These are phyloP conservation scores for Scytalidium lignicola DNA, from an alignment of 2,329 filamentous ascomycete genomes.

Conservation along the genomic window DNA sequence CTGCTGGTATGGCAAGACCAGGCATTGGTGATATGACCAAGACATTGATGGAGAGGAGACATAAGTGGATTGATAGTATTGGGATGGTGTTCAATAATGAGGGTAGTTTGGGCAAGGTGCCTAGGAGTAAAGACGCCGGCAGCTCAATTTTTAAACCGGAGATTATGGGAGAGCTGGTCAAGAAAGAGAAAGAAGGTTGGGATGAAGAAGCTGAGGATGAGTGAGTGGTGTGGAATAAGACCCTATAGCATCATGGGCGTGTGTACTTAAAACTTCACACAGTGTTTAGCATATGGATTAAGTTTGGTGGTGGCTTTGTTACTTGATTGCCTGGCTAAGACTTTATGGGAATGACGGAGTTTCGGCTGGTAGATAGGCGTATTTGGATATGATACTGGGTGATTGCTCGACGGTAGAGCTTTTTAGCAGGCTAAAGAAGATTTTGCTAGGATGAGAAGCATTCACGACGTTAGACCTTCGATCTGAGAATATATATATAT, in stretches of 20 bases:
- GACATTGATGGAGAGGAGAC: conserved; percentile 85
- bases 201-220: conserved; percentile 52
- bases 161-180: conserved; percentile 68
- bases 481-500: too few relatives aligned
- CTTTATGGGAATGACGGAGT: too few relatives aligned
- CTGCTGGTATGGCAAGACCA: conserved; percentile 60
- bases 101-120: conserved; percentile 62
- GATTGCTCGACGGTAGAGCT: too few relatives aligned
- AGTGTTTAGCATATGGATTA: too few relatives aligned
- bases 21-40: conserved; percentile 88
- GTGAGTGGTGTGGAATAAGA: conserved; percentile 6
- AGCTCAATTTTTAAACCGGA: conserved; percentile 69
- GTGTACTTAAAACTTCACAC: too few relatives aligned
- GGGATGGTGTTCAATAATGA: conserved; percentile 86
- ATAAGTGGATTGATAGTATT: conserved; percentile 86
- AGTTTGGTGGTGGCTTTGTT: too few relatives aligned
- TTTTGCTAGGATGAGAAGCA: too few relatives aligned
- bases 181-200: conserved; percentile 77
- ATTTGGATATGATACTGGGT: too few relatives aligned
- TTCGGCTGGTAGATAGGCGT: too few relatives aligned
- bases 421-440: too few relatives aligned
- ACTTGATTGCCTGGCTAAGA: too few relatives aligned
- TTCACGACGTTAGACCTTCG: too few relatives aligned
- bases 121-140: conserved; percentile 56
- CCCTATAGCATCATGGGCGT: background rate